Evolutionary conservation across 2,329 filamentous ascomycete genomes (phyloP).

Genomic region (Sporothrix luriei): DNA sequence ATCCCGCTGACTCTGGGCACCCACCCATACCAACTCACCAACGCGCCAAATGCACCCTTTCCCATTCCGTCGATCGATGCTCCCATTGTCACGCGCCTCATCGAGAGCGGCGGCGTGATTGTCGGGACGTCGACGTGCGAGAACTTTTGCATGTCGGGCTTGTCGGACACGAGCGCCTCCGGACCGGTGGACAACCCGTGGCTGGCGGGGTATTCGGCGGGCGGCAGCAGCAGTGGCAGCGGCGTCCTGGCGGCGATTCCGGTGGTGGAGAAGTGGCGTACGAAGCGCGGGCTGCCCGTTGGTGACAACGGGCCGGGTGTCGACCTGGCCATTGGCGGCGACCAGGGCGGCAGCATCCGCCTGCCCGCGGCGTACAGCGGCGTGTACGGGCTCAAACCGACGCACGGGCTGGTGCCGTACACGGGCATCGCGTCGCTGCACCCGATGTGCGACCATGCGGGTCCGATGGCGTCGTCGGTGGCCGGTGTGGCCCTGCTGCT

Average conservation of each 20-base stretch:
- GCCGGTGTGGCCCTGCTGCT: slow-evolving; percentile 49
- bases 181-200: slow-evolving; percentile 74
- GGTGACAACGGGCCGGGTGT: slow-evolving; percentile 45
- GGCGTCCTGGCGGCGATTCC: slow-evolving; percentile 48
- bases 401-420: slow-evolving; percentile 54
- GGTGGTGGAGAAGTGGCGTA: slow-evolving; percentile 29
- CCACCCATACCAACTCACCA: slow-evolving; percentile 45
- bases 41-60: slow-evolving; percentile 52
- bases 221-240: slow-evolving; percentile 74
- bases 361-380: slow-evolving; percentile 53
- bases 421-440: slow-evolving; percentile 50
- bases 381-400: slow-evolving; percentile 52
- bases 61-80: slow-evolving; percentile 66
- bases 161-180: slow-evolving; percentile 67
- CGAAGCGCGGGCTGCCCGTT: slow-evolving; percentile 61
- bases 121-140: slow-evolving; percentile 78
- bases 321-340: slow-evolving; percentile 58
- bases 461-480: slow-evolving; percentile 50
- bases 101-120: slow-evolving; percentile 68
- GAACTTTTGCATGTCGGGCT: slow-evolving; percentile 58
- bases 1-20: slow-evolving; percentile 59
- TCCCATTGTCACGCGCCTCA: slow-evolving; percentile 41
- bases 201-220: slow-evolving; percentile 71
- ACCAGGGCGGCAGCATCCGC: slow-evolving; percentile 74
- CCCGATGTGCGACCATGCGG: slow-evolving; percentile 50